These are phyloP conservation scores for Alliaria petiolata DNA, from an alignment of 345 rosid genomes.

Conservation along the genomic window DNA sequence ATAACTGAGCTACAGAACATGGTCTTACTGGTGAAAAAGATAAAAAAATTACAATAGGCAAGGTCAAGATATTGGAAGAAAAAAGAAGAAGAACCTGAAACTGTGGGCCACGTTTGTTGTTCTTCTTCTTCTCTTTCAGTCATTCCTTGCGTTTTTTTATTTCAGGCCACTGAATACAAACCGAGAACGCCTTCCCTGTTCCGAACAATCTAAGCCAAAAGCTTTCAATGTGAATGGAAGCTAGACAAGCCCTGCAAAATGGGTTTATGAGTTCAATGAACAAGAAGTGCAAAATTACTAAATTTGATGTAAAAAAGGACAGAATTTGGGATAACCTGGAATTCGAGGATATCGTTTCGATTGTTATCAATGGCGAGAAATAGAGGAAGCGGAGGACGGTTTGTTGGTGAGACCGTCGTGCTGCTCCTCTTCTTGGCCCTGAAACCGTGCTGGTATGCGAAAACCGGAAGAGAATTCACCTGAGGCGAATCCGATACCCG, in stretches of 20 bases:
- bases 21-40: conserved; percentile 16
- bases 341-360: conserved; percentile 15
- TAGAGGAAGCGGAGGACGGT: conserved; percentile 85
- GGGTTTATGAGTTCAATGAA: conserved; percentile 4
- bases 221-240: conserved; percentile 12
- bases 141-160: conserved; percentile 8
- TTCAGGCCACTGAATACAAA: conserved; percentile 49
- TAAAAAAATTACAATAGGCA: conserved; percentile 21
- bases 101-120: neutral
- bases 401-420: conserved; percentile 65
- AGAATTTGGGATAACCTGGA: conserved; percentile 37
- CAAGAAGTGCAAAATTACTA: neutral
- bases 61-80: conserved; percentile 21
- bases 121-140: neutral
- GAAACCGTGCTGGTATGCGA: conserved; percentile 85
- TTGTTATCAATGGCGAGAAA: conserved; percentile 66
- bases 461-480: conserved; percentile 68
- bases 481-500: conserved; percentile 51
- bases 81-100: conserved; percentile 26
- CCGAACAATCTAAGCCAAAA: conserved; percentile 21
- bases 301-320: neutral
- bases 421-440: conserved; percentile 86
- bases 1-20: conserved; percentile 20
- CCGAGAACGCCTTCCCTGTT: conserved; percentile 1
- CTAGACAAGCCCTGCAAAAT: conserved; percentile 16